Conservation (phyloP, 2,329 filamentous ascomycete genomes). For the Aureobasidium musti region DNA sequence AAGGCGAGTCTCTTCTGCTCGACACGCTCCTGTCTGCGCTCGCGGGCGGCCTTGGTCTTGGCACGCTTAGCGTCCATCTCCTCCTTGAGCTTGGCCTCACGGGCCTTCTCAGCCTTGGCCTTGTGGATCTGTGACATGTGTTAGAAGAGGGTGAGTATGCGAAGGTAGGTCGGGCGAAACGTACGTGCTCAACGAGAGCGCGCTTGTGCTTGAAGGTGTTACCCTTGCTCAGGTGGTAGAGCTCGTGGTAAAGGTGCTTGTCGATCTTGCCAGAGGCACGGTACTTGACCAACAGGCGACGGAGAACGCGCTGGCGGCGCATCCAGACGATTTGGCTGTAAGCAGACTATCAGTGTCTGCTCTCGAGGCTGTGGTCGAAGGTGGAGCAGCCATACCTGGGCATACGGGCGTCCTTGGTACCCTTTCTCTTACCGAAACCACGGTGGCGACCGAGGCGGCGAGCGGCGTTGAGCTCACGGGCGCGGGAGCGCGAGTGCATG, state of each 20-base stretch:
- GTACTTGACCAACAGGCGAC: conserved; percentile 99
- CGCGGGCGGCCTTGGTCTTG: conserved; percentile 99
- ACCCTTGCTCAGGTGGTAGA: conserved; percentile 99
- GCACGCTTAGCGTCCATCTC: conserved; percentile 83
- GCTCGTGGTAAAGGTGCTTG: conserved; percentile 99
- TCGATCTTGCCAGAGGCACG: conserved; percentile 99
- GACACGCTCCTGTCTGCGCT: conserved; percentile 94
- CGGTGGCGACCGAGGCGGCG: conserved; percentile 96
- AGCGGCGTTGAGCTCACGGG: conserved; percentile 91
- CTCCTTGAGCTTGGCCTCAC: conserved; percentile 94
- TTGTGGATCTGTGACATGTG: conserved; percentile 79
- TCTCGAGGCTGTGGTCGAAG: conserved; percentile 1
- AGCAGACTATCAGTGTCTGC: conserved; percentile 39
- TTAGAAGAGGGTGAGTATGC: conserved; percentile 30
- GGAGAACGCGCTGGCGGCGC: conserved; percentile 98
- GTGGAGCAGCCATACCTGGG: conserved; percentile 68
- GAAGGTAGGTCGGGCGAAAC: conserved; percentile 52
- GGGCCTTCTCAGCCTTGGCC: conserved; percentile 99
- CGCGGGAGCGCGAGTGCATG: conserved; percentile 98
- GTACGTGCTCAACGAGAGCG: conserved; percentile 99
- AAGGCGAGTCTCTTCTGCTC: conserved; percentile 87
- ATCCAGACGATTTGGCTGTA: conserved; percentile 96
- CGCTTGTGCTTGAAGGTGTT: conserved; percentile 99
- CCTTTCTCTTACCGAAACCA: conserved; percentile 99
- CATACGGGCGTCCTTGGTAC: conserved; percentile 99